Base-by-base conservation (phyloP, 2,329 filamentous ascomycete genomes). In the Aspergillus terreus region DNA sequence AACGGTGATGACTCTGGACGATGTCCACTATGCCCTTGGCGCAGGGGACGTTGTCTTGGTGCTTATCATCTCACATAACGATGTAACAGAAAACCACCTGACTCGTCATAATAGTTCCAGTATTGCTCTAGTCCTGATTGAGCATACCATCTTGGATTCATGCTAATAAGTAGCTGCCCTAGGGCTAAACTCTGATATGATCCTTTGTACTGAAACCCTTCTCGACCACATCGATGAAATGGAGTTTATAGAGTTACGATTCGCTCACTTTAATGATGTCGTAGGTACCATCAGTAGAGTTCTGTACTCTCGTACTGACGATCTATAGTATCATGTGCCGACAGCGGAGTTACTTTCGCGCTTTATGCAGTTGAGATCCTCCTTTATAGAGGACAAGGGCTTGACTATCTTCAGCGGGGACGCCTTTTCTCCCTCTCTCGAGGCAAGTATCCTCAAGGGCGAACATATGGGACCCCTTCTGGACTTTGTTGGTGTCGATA, bases 401-500 rank as follows among this genome's bases (percentile, higher is more conserved):
- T 33, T 55, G 11, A 47, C 46, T 6, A 7, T 57, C 25, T 59
- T 59, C 47, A 58, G 57, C 46, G 57, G 57, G 6, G 57, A 59
- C 47, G 51, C 35, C 7, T 56, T 58, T 46, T 59, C 57, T 2
- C 57, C 57, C 4, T 59, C 57, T 1, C 46, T 56, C n/a, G 57
- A 59, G 45, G 47, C 57, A 10, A 51, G 49, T 30, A 42, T 59
- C 21, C 36, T 59, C 27, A 53, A 52, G 44, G 57, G 57, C 11
- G 57, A 54, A 21, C 57, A 59, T 9, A 54, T 58, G 44, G 44
- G 46, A 21, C 55, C 57, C 5, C n/a, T 59, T 10, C 32, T 59
- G n/a, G 49, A 58, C 27, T 27, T 44, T 19, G 36, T 58, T 12
- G 41, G 45, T 4, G 38, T 59, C 14, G 55, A 58, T 41, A 30